These are phyloP conservation scores for Leishmania turanica DNA, from an alignment of 208 protist species.

Conservation along the genomic window DNA sequence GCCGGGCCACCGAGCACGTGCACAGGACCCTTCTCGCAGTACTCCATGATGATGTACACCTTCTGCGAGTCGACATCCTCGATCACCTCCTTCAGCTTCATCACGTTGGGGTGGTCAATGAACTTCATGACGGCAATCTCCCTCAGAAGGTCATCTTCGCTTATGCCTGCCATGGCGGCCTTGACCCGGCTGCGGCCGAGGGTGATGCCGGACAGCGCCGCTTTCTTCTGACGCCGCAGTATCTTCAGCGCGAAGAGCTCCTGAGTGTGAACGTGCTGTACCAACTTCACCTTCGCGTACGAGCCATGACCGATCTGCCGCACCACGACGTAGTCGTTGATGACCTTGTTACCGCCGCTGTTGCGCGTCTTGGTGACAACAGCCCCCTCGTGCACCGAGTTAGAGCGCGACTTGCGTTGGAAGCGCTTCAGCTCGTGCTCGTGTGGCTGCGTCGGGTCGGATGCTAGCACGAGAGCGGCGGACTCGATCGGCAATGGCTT, in stretches of 20 bases:
- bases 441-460: conserved; percentile 20
- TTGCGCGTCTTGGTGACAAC: conserved; percentile 61
- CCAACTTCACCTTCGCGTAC: conserved; percentile 90
- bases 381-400: conserved; percentile 40
- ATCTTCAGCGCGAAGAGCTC: conserved; percentile 88
- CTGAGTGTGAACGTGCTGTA: conserved; percentile 71
- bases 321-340: conserved; percentile 92
- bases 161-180: conserved; percentile 13
- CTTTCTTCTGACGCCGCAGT: conserved; percentile 42
- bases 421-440: conserved; percentile 67
- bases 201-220: conserved; percentile 1
- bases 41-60: conserved; percentile 96
- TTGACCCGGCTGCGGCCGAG: conserved; percentile 28
- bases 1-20: conserved; percentile 57
- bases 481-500: neutral
- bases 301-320: conserved; percentile 73
- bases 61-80: conserved; percentile 92
- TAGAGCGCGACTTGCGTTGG: conserved; percentile 44
- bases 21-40: conserved; percentile 83
- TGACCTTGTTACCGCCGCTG: conserved; percentile 84
- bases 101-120: conserved; percentile 95
- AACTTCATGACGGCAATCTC: conserved; percentile 98
- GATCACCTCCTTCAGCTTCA: conserved; percentile 95
- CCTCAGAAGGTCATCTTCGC: conserved; percentile 80
- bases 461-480: neutral